These are phyloP conservation scores for Sesbania bispinosa DNA, from an alignment of 306 rosid species.

Conservation along the genomic window DNA sequence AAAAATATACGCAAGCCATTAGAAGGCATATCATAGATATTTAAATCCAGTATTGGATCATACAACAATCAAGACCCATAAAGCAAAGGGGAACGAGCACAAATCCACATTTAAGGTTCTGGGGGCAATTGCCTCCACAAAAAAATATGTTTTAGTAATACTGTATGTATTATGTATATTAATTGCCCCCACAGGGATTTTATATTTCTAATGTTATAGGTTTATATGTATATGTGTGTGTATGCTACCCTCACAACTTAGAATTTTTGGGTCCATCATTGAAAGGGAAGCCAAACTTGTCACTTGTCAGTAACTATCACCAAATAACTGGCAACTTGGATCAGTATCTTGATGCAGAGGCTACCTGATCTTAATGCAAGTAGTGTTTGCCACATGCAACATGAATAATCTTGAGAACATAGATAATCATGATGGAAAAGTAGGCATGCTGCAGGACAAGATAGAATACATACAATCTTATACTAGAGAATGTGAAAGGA, in stretches of 20 bases:
- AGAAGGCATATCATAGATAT: not conserved
- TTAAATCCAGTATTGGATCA: slow-evolving; percentile 3
- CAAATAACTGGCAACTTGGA: not conserved
- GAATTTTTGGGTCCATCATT: too few relatives aligned
- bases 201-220: too few relatives aligned
- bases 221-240: too few relatives aligned
- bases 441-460: not conserved
- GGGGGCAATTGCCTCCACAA: too few relatives aligned
- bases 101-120: too few relatives aligned
- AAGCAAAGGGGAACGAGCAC: slow-evolving; percentile 6
- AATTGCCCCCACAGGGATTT: too few relatives aligned
- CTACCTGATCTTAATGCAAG: slow-evolving; percentile 7
- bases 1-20: slow-evolving; percentile 6
- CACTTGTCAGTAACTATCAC: not conserved
- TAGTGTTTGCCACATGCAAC: slow-evolving; percentile 5
- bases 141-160: too few relatives aligned
- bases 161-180: too few relatives aligned
- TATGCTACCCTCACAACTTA: too few relatives aligned
- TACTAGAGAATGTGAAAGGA: not conserved
- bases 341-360: not conserved
- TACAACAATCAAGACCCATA: not conserved
- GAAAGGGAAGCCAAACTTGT: not conserved
- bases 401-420: not conserved
- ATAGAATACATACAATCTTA: not conserved
- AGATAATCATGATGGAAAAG: not conserved